Conservation (phyloP, 2,329 filamentous ascomycete genomes). For the Cordyceps fumosorosea region DNA sequence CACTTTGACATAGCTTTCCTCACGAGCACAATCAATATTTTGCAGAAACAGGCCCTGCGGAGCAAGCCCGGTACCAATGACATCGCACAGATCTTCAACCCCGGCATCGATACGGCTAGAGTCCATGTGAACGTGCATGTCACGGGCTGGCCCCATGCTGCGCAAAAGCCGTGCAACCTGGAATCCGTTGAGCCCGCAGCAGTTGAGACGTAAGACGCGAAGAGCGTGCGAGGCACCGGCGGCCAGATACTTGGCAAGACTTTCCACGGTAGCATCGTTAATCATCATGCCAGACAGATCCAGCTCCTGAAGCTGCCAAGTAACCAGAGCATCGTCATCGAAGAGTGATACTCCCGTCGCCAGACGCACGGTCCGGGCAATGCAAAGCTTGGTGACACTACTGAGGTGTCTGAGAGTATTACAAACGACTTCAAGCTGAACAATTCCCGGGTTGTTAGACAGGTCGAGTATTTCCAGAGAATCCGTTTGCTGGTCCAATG, state of each 20-base stretch:
- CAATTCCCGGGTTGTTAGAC: conserved; percentile 45
- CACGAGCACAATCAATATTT: conserved; percentile 51
- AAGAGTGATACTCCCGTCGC: conserved; percentile 39
- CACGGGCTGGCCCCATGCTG: conserved; percentile 41
- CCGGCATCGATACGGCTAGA: conserved; percentile 48
- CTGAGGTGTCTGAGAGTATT: conserved; percentile 37
- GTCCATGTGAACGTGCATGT: conserved; percentile 43
- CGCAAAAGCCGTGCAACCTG: conserved; percentile 45
- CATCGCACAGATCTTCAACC: conserved; percentile 42
- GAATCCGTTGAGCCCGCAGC: conserved; percentile 45
- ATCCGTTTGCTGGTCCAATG: conserved; percentile 37
- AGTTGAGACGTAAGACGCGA: conserved; percentile 41
- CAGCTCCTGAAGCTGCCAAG: conserved; percentile 45
- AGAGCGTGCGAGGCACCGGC: conserved; percentile 34
- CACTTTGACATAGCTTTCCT: conserved; percentile 45
- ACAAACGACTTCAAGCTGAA: conserved; percentile 41
- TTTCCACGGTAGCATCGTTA: conserved; percentile 41
- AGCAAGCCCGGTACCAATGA: conserved; percentile 40
- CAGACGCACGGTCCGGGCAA: conserved; percentile 45
- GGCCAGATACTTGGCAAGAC: conserved; percentile 41
- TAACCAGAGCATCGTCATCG: conserved; percentile 34
- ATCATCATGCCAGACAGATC: conserved; percentile 50
- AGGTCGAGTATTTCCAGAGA: conserved; percentile 44
- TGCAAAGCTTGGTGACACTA: conserved; percentile 41
- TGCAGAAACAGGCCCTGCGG: conserved; percentile 46